Conservation (phyloP, 2,329 filamentous ascomycete species). For the Parafenestella ontariensis region DNA sequence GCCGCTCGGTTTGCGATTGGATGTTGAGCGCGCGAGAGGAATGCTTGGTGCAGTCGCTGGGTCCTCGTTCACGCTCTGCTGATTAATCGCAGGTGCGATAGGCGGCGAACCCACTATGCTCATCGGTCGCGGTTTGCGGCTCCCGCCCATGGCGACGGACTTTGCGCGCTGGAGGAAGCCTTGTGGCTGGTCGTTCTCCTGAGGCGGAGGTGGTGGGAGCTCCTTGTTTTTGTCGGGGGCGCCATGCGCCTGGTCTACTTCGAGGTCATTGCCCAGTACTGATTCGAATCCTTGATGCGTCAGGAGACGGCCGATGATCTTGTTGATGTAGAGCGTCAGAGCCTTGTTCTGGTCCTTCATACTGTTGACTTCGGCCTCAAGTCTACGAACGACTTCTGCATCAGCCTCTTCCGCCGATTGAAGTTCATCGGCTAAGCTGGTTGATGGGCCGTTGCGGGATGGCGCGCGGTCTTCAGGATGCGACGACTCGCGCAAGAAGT, state of each 20-base stretch:
- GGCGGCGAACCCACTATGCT: slow-evolving; percentile 41
- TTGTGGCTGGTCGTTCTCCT: slow-evolving; percentile 55
- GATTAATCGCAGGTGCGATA: slow-evolving; percentile 28
- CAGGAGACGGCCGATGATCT: slow-evolving; percentile 94
- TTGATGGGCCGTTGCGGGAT: slow-evolving; percentile 44
- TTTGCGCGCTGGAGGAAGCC: slow-evolving; percentile 65
- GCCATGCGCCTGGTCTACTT: slow-evolving; percentile 25
- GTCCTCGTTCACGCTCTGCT: slow-evolving; percentile 57
- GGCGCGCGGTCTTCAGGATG: slow-evolving; percentile 41
- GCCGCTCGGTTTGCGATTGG: slow-evolving; percentile 54
- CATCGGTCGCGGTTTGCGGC: slow-evolving; percentile 54
- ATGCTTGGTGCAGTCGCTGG: slow-evolving; percentile 79
- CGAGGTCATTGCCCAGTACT: slow-evolving; percentile 80
- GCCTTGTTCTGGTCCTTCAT: slow-evolving; percentile 96
- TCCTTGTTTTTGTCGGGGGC: slow-evolving; percentile 75
- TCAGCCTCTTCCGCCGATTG: slow-evolving; percentile 68
- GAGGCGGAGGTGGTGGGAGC: slow-evolving; percentile 76
- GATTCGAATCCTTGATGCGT: slow-evolving; percentile 95
- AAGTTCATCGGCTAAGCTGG: slow-evolving; percentile 78
- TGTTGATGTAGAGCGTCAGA: slow-evolving; percentile 96
- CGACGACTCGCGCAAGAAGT: slow-evolving; percentile 70
- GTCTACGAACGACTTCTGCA: slow-evolving; percentile 60
- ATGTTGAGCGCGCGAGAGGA: slow-evolving; percentile 67
- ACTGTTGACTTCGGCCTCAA: slow-evolving; percentile 80
- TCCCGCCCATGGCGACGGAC: slow-evolving; percentile 60